These are phyloP conservation scores for Colletotrichum tropicale DNA, from an alignment of 2,329 filamentous ascomycete species.

Conservation along the genomic window DNA sequence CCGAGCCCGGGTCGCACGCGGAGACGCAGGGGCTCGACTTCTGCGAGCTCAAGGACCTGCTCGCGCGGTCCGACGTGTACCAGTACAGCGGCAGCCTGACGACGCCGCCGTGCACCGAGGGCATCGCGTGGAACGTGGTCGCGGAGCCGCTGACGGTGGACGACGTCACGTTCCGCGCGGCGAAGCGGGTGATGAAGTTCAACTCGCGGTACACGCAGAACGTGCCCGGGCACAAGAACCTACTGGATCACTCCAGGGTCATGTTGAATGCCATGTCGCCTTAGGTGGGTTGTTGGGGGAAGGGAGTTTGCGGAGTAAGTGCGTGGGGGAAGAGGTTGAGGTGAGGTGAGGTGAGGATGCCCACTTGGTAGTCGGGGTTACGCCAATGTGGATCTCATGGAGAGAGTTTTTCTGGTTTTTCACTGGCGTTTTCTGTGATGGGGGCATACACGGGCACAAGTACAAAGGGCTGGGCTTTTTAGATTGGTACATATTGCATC, in stretches of 20 bases:
- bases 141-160: slow-evolving; percentile 50
- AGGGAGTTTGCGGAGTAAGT: not conserved
- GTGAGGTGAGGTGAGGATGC: not conserved
- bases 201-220: slow-evolving; percentile 62
- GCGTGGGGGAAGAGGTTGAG: not conserved
- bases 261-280: not conserved
- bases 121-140: slow-evolving; percentile 57
- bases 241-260: slow-evolving; percentile 30
- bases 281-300: not conserved
- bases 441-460: not conserved
- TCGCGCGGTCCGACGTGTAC: slow-evolving; percentile 43
- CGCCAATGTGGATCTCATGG: not conserved
- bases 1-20: slow-evolving; percentile 39
- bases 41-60: slow-evolving; percentile 37
- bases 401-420: not conserved
- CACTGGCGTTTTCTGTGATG: not conserved
- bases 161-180: slow-evolving; percentile 52
- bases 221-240: slow-evolving; percentile 45
- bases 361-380: not conserved
- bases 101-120: slow-evolving; percentile 66
- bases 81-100: slow-evolving; percentile 65
- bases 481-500: not conserved
- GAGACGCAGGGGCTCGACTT: slow-evolving; percentile 46
- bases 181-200: slow-evolving; percentile 59
- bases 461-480: not conserved